Base-by-base conservation (phyloP, 441 rosid species). In the Pelargonium hybrid region DNA sequence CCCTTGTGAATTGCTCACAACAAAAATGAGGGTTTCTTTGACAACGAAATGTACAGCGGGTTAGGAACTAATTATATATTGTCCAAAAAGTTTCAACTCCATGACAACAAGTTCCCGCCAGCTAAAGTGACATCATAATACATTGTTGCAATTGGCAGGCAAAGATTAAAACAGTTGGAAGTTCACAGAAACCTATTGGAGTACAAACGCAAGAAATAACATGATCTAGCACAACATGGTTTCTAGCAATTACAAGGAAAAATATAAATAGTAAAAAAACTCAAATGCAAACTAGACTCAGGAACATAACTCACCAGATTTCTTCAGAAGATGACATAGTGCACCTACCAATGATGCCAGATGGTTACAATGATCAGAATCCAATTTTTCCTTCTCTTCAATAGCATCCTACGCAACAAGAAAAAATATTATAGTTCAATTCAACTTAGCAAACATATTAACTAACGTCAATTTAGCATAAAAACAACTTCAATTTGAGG, bases 291-390 rank as follows among this genome's bases (percentile, higher is more conserved):
- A 31, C 17, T 63, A 14, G 14, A 61, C 26, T 52, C 48, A 31
- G 57, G 67, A 65, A 25, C 67, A 69, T 1, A 62, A 79, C 91
- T 84, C 74, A 91, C 98, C 87, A 45, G 45, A 68, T 74, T 74
- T 84, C 73, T 86, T 85, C 3, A 89, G 82, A 71, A 94, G 87
- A 80, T 94, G 88, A 77, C 96, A 89, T 75, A 90, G 88, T 71
- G 92, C 91, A 52, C 80, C 72, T 64, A 90, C 85, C 86, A 86
- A 77, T 52, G 97, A 83, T 37, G 67, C 66, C 64, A 89, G 73
- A 72, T 82, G 72, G 73, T 79, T 78, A 64, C 80, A 78, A 11
- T 67, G 79, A 66, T 75, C 79, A 43, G 84, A 65, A 61, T 83
- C 85, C 76, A 86, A 76, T 52, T 76, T 81, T 48, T 76, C 80